A percentile compares a stretch with the other conserved stretches of the same genome.
Conservation (phyloP, 805 yeast genomes). For the Teunomyces tritomae region DNA sequence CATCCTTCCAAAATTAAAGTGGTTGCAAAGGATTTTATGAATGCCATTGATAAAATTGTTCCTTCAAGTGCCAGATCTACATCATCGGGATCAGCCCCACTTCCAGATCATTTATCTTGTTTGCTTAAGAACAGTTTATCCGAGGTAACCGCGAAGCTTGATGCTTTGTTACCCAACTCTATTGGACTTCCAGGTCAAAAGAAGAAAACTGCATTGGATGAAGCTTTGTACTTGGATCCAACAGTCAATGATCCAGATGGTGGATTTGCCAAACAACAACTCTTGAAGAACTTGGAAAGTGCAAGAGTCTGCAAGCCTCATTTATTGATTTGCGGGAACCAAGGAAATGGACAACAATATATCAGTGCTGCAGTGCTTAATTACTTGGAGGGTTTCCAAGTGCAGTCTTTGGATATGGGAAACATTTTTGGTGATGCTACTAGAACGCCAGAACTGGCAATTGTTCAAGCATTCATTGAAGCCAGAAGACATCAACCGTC, state of each 20-base stretch:
- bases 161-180: slow-evolving; percentile 57
- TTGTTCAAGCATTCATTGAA: slow-evolving; percentile 82
- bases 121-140: slow-evolving; percentile 54
- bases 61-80: slow-evolving; percentile 92
- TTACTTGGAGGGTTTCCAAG: slow-evolving; percentile 82
- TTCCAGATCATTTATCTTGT: slow-evolving; percentile 71
- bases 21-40: slow-evolving; percentile 77
- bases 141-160: slow-evolving; percentile 46
- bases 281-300: slow-evolving; percentile 45
- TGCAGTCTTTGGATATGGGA: slow-evolving; percentile 82
- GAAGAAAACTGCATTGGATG: slow-evolving; percentile 60
- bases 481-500: slow-evolving; percentile 89
- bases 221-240: slow-evolving; percentile 62
- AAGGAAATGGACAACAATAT: slow-evolving; percentile 86
- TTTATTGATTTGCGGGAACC: slow-evolving; percentile 64
- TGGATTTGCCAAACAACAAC: slow-evolving; percentile 68
- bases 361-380: slow-evolving; percentile 78
- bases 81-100: slow-evolving; percentile 67
- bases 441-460: slow-evolving; percentile 75
- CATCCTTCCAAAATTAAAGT: slow-evolving; percentile 72
- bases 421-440: slow-evolving; percentile 74
- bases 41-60: slow-evolving; percentile 79
- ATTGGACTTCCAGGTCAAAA: slow-evolving; percentile 37
- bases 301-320: slow-evolving; percentile 82
- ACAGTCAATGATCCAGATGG: slow-evolving; percentile 56